Percentiles rank a stretch among this genome's conserved stretches.
Evolutionary conservation across 2,329 filamentous ascomycete genomes (phyloP).

Genomic region (Penicillium sp.): DNA sequence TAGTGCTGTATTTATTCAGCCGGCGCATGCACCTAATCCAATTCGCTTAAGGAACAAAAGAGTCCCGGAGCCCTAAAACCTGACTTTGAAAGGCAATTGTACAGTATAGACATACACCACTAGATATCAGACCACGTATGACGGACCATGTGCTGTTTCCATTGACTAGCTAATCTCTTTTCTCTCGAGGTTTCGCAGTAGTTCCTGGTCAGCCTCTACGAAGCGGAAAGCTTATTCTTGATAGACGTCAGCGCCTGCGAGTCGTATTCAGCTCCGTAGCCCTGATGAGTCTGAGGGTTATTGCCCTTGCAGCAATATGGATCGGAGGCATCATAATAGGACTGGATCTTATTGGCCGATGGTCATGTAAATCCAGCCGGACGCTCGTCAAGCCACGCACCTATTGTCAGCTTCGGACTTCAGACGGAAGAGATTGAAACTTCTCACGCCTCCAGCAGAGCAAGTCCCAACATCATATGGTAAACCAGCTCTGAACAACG

Average conservation of each 20-base stretch:
- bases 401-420: not conserved
- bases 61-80: too few species aligned
- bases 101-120: too few species aligned
- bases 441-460: conserved; percentile 54
- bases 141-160: too few species aligned
- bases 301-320: conserved; percentile 65
- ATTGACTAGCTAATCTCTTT: too few species aligned
- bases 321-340: conserved; percentile 61
- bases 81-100: too few species aligned
- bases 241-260: conserved; percentile 57
- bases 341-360: conserved; percentile 55
- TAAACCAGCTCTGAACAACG: conserved; percentile 53
- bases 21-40: too few species aligned
- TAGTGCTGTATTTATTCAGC: too few species aligned
- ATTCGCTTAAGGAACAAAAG: too few species aligned
- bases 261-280: conserved; percentile 60
- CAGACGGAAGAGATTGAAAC: not conserved
- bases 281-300: conserved; percentile 56
- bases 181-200: too few species aligned
- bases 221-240: conserved; percentile 25
- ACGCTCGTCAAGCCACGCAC: conserved; percentile 56
- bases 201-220: too few species aligned
- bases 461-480: conserved; percentile 61
- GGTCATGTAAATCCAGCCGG: conserved; percentile 56
- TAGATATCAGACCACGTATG: too few species aligned